Base-by-base conservation (phyloP, 2,329 filamentous ascomycete genomes). In the Colletotrichum higginsianum region DNA sequence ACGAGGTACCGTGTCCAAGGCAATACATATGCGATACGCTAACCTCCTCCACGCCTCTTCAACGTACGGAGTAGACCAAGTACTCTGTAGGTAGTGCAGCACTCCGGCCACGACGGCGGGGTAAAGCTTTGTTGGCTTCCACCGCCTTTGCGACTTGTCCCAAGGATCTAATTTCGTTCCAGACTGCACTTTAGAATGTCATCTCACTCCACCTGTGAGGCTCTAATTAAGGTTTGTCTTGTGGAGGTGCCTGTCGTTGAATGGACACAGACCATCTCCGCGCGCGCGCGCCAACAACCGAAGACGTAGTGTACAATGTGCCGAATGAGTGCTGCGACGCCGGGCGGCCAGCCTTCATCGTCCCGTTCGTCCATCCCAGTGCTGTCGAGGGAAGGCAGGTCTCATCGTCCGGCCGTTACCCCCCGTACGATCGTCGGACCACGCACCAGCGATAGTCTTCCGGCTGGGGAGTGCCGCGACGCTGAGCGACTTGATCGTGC, bases 171-270 rank as follows among this genome's bases (percentile, higher is more conserved):
- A 47, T 16, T 11, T 62, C n/a, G 13, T 44, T 68, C 44, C 35
- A 62, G 46, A 47, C 64, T 44, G 57, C 46, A 26, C 30, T 50
- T n/a, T 15, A 52, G 30, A 62, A 52, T n/a, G 52, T 21, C 16
- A 46, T 58, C 23, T 50, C 30, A 52, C 53, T 40, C 42, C 64
- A 58, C 16, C 38, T n/a, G 57, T 68, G 57, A 71, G 65, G 68
- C 65, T 63, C 65, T 21, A 56, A 47, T 67, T 71, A 68, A 68
- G 52, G 64, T 63, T 68, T 68, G 68, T 68, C 35, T 38, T 38
- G 35, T 11, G 35, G 68, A 65, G 68, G 65, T 53, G 53, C 46
- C 49, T 57, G 67, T 58, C 50, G 57, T 23, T 62, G 64, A 46
- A 42, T 42, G n/a, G 12, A 61, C 55, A 61, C 67, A 70, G 67